Percentiles rank a stretch among this genome's conserved stretches.
phyloP scores from a whole-genome alignment of 371 early-diverging fungal species.

The Rhizopus arrhizus region DNA sequence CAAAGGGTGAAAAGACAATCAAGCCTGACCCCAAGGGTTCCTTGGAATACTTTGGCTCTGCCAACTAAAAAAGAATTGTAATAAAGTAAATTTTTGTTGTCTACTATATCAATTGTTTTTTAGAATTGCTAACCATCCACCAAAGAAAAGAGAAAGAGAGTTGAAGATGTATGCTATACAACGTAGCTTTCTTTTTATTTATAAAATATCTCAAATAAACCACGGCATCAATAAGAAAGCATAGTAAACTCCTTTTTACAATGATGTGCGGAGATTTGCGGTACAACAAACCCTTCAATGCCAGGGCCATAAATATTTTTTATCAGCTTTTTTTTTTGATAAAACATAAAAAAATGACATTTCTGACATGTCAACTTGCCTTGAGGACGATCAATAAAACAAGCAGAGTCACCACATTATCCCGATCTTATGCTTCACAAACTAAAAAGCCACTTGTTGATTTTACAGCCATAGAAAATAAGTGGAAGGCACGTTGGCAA shows the following conservation, averaged over 20 bases:
- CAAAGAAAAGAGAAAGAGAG: too few relatives aligned
- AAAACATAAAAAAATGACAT: constrained; percentile 4
- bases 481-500: constrained; percentile 65
- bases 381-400: background rate
- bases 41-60: constrained; percentile 73
- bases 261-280: background rate
- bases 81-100: background rate
- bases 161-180: too few relatives aligned
- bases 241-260: background rate
- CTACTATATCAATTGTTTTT: background rate
- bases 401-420: background rate
- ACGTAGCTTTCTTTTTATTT: too few relatives aligned
- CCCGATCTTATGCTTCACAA: background rate
- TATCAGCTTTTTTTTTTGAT: background rate
- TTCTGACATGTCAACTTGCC: background rate
- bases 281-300: background rate
- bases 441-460: constrained; percentile 23
- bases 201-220: background rate
- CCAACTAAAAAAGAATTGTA: constrained; percentile 15
- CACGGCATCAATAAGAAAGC: background rate
- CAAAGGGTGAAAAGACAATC: constrained; percentile 73
- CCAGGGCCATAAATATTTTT: background rate
- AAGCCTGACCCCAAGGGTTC: constrained; percentile 74
- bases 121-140: too few relatives aligned
- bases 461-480: constrained; percentile 54